Evolutionary conservation across 306 rosid genomes (phyloP), one percentile per base, ranked within the genome.

Genomic region (Vigna radiata): DNA sequence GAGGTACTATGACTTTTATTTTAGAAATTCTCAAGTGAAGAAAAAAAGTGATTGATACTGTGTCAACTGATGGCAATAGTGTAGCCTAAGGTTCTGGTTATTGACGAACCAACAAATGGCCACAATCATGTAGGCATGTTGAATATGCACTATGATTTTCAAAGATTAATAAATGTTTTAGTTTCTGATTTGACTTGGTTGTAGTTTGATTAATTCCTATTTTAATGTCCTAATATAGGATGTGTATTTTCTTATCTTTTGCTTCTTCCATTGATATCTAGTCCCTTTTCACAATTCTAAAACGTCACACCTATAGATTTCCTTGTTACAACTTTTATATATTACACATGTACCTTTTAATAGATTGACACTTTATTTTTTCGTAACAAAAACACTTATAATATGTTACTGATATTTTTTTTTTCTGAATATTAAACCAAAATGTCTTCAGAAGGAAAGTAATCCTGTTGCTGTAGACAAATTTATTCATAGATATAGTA

Each of bases 391-490:
- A 76, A 36, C 21, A 36, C 37, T 6, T 39, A 19, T 16, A 2
- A 7, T 39, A 0, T 39, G 11, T 39, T 39, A 39, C 3, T 8
- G 3, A 8, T 9, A 39, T 39, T 8, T 39, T 10, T 6, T 76
- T 39, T 41, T 2, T 65, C 58, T 14, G 61, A 41, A 36, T 50
- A n/a, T 18, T 62, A 48, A 53, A 44, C 23, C 0, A 17, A 10
- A 37, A 37, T 52, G 29, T 62, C 16, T 63, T 79, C 33, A 11
- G 6, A 41, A 63, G 25, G 16, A 48, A 61, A 62, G 49, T 63
- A 7, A 62, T 63, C 67, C 6, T 62, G 37, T 23, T 61, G 68
- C 73, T 44, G 4, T 61, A 66, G 73, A 68, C n/a, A 61, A 60
- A 62, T 70, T 43, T 68, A n/a, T 48, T 6, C 12, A 36, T 37